Percentiles rank a stretch among this genome's conserved stretches.
These are phyloP conservation scores for barrel medic (Medicago truncatula) DNA, from an alignment of 306 rosid genomes.

Conservation along the genomic window DNA sequence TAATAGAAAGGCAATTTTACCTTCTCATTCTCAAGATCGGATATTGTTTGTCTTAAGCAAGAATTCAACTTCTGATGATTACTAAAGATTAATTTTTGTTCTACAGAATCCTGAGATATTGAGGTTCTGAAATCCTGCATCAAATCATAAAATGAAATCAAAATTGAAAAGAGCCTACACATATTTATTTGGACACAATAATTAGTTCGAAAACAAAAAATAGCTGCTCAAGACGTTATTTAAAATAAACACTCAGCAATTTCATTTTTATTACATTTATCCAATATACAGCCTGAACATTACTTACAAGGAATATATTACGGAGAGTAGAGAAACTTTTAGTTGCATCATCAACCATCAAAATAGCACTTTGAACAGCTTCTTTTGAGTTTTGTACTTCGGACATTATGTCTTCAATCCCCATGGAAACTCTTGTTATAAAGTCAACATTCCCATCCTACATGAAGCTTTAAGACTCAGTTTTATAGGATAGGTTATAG, in stretches of 20 bases:
- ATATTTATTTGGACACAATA: constrained; percentile 25
- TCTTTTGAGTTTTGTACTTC: constrained; percentile 72
- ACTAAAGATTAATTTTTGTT: constrained; percentile 52
- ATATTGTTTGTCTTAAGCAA: constrained; percentile 60
- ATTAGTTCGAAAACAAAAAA: constrained; percentile 20
- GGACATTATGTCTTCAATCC: constrained; percentile 58
- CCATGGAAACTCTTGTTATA: constrained; percentile 52
- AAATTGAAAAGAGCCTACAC: constrained; percentile 7
- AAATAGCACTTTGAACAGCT: constrained; percentile 53
- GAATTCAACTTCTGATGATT: constrained; percentile 59
- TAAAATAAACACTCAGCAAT: constrained; percentile 9
- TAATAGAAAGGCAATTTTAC: constrained; percentile 44
- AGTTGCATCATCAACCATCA: constrained; percentile 63
- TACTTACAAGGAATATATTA: constrained; percentile 71
- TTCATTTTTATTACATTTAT: constrained; percentile 11
- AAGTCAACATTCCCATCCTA: constrained; percentile 68
- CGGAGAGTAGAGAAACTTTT: constrained; percentile 58
- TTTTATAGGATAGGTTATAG: constrained; percentile 23
- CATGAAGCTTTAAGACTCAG: constrained; percentile 46
- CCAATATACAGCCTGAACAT: constrained; percentile 27
- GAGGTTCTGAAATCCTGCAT: constrained; percentile 70
- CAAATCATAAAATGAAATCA: constrained; percentile 33
- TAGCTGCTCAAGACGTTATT: constrained; percentile 26
- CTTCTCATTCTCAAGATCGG: constrained; percentile 75
- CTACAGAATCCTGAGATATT: constrained; percentile 48